Conservation (phyloP, 495 filamentous ascomycete genomes). For the Tuber melanosporum region DNA sequence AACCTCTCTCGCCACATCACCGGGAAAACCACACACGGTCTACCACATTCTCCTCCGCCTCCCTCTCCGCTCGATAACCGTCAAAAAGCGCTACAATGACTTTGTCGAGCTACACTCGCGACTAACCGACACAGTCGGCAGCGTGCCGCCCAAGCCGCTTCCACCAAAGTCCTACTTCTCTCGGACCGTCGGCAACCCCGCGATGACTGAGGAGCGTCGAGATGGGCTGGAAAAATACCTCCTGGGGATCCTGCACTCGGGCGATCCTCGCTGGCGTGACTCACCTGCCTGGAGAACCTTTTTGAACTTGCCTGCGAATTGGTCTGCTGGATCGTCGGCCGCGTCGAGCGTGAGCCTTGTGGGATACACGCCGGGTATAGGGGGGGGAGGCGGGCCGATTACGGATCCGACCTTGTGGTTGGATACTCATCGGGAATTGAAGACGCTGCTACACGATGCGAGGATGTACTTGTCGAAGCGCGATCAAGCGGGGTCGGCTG, state of each 20-base stretch:
- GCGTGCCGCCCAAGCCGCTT: conserved; percentile 53
- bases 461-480: conserved; percentile 64
- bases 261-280: conserved; percentile 79
- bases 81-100: conserved; percentile 92
- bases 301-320: conserved; percentile 63
- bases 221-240: conserved; percentile 73
- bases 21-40: conserved; percentile 70
- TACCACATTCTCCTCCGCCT: conserved; percentile 88
- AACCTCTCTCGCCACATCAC: conserved; percentile 55
- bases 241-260: conserved; percentile 64
- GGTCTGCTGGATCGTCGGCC: conserved; percentile 47
- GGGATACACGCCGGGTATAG: conserved; percentile 44
- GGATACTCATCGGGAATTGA: conserved; percentile 77
- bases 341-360: conserved; percentile 45
- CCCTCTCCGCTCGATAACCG: conserved; percentile 76
- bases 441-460: conserved; percentile 73
- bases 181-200: conserved; percentile 66
- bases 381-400: conserved; percentile 47
- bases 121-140: conserved; percentile 58
- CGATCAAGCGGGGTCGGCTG: conserved; percentile 64
- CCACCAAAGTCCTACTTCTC: conserved; percentile 77
- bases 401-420: conserved; percentile 79
- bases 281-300: conserved; percentile 79
- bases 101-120: conserved; percentile 69
- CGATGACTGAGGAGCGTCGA: conserved; percentile 73